A percentile compares a stretch with the other conserved stretches of the same genome.
These are phyloP conservation scores for Lentinula detonsa DNA, from an alignment of 768 basidiomycete genomes.

Conservation along the genomic window DNA sequence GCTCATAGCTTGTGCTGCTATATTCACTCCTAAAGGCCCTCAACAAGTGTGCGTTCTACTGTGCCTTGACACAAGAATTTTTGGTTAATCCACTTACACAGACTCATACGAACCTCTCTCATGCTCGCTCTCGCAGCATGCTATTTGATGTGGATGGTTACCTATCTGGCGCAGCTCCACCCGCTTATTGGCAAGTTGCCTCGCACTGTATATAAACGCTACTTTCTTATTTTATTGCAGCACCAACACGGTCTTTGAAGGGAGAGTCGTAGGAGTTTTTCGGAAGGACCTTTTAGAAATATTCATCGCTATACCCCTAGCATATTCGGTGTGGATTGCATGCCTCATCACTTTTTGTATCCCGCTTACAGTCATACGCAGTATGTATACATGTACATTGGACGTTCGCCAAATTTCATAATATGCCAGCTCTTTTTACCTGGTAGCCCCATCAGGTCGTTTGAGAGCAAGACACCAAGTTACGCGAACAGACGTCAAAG, in stretches of 20 bases:
- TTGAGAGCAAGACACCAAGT: no score
- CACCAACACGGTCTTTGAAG: not conserved
- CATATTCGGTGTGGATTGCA: not conserved
- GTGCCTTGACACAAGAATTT: not conserved
- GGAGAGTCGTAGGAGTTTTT: not conserved
- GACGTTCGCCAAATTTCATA: not conserved
- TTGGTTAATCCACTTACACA: constrained; percentile 20
- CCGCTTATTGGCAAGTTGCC: constrained; percentile 74
- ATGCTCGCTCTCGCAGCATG: constrained; percentile 76
- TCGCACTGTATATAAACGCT: constrained; percentile 8
- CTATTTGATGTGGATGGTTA: constrained; percentile 96
- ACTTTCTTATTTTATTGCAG: not conserved
- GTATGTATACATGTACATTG: not conserved
- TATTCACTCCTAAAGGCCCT: constrained; percentile 79
- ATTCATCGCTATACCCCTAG: not conserved
- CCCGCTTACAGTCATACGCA: not conserved
- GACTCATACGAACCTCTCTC: constrained; percentile 76
- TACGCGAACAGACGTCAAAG: no score
- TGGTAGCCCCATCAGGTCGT: no score
- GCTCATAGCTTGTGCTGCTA: constrained; percentile 57
- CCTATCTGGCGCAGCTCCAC: constrained; percentile 93
- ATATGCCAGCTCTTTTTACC: no score
- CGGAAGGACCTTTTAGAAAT: not conserved
- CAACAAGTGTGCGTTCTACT: constrained; percentile 72
- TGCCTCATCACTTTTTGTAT: not conserved